Evolutionary conservation across 2,329 filamentous ascomycete genomes (phyloP).

Genomic region (Clonostachys sp.): DNA sequence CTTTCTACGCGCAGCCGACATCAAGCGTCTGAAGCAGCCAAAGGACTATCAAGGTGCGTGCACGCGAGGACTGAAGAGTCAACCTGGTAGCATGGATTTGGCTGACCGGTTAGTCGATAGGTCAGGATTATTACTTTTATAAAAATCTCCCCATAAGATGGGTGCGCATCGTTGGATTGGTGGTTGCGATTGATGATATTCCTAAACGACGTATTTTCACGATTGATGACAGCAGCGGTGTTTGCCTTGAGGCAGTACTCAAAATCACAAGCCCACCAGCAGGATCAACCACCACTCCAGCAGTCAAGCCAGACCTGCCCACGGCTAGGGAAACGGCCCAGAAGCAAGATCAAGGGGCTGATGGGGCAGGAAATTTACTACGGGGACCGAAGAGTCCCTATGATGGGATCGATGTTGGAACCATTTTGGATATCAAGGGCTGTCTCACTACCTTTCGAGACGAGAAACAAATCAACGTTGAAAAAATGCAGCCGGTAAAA

Average conservation of each 20-base stretch:
- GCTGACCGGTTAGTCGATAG: constrained; percentile 15
- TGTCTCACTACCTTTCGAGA: constrained; percentile 39
- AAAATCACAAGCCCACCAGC: neutral
- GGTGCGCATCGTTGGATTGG: constrained; percentile 65
- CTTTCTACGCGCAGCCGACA: constrained; percentile 45
- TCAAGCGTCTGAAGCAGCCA: constrained; percentile 37
- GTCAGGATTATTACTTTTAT: constrained; percentile 55
- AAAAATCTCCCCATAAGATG: constrained; percentile 73
- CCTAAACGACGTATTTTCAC: constrained; percentile 43
- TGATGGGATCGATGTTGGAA: constrained; percentile 41
- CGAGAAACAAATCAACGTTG: constrained; percentile 45
- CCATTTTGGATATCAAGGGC: constrained; percentile 54
- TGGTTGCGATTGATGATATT: constrained; percentile 58
- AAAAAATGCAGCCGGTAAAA: constrained; percentile 40
- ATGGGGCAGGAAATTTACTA: neutral
- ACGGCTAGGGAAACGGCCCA: neutral
- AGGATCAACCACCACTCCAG: no score
- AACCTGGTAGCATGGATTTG: neutral
- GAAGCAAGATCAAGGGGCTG: neutral
- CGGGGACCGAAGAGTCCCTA: constrained; percentile 4
- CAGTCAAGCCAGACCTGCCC: no score
- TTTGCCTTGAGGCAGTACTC: constrained; percentile 41
- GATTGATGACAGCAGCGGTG: constrained; percentile 62
- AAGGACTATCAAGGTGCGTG: neutral
- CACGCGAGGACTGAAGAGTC: neutral